Conservation (phyloP, 805 yeast species). For the Myxozyma mucilagina region DNA sequence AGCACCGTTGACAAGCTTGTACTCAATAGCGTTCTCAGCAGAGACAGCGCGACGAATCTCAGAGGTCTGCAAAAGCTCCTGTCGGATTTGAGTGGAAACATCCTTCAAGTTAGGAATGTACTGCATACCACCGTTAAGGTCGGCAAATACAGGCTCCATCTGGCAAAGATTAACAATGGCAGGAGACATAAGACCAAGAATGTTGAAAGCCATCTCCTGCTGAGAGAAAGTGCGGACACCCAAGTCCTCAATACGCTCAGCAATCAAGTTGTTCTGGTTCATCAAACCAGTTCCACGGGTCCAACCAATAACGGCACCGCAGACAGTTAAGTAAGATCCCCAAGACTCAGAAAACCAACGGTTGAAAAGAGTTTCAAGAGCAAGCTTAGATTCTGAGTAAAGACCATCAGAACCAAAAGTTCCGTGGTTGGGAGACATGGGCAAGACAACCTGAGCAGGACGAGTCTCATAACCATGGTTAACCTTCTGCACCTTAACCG, state of each 20-base stretch:
- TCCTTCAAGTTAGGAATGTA: constrained; percentile 88
- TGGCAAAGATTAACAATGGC: constrained; percentile 83
- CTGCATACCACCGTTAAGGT: constrained; percentile 98
- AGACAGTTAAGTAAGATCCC: constrained; percentile 88
- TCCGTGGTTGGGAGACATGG: constrained; percentile 98
- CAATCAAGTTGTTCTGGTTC: constrained; percentile 95
- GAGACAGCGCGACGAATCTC: constrained; percentile 95
- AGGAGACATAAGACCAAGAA: constrained; percentile 90
- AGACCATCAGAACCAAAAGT: constrained; percentile 98
- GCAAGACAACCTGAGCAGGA: constrained; percentile 96
- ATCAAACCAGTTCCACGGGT: constrained; percentile 99
- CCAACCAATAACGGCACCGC: constrained; percentile 99
- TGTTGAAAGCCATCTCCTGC: constrained; percentile 98
- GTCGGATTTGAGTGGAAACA: constrained; percentile 75
- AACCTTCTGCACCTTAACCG: constrained; percentile 79
- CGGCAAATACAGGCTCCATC: constrained; percentile 94
- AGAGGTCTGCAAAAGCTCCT: constrained; percentile 69
- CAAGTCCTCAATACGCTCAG: constrained; percentile 92
- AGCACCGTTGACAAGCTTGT: constrained; percentile 80
- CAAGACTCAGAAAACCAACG: constrained; percentile 99
- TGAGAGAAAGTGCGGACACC: constrained; percentile 99
- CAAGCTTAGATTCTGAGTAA: constrained; percentile 95
- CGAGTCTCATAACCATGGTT: constrained; percentile 80
- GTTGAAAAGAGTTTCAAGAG: constrained; percentile 94
- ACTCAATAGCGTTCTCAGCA: constrained; percentile 87